phyloP scores from a whole-genome alignment of 768 basidiomycete species.

The Amanita polypyramis region DNA sequence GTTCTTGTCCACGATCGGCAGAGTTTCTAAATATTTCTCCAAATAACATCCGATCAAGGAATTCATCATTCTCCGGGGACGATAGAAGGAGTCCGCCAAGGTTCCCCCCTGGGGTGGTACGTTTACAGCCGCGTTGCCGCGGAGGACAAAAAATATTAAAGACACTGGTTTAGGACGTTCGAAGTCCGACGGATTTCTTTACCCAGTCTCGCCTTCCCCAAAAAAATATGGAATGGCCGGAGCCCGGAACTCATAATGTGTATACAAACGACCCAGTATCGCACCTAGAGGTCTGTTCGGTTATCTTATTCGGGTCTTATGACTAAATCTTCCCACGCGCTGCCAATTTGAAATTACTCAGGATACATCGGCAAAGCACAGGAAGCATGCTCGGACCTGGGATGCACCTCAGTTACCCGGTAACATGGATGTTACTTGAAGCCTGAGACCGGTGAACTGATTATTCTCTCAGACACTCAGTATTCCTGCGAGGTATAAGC shows the following conservation, averaged over 20 bases:
- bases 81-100: conserved; percentile 34
- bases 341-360: conserved; percentile 5
- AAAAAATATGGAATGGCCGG: conserved; percentile 38
- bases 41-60: conserved; percentile 31
- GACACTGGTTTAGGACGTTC: conserved; percentile 21
- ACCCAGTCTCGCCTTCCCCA: conserved; percentile 28
- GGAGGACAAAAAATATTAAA: not conserved
- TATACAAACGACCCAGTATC: conserved; percentile 31
- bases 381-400: conserved; percentile 59
- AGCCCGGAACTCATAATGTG: conserved; percentile 29
- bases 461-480: conserved; percentile 22
- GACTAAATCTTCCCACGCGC: not conserved
- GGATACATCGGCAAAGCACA: conserved; percentile 24
- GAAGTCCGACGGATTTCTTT: conserved; percentile 30
- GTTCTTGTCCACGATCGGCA: not conserved
- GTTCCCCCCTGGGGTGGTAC: conserved; percentile 32
- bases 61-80: conserved; percentile 41
- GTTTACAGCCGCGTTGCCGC: conserved; percentile 7
- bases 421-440: conserved; percentile 12
- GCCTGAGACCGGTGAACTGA: conserved; percentile 6
- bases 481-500: conserved; percentile 38
- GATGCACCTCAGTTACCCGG: conserved; percentile 38
- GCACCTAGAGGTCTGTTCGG: conserved; percentile 32
- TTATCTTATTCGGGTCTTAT: not conserved
- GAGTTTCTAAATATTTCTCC: not conserved